Base-by-base conservation (phyloP, 2,329 filamentous ascomycete species). In the Lanzia echinophila region DNA sequence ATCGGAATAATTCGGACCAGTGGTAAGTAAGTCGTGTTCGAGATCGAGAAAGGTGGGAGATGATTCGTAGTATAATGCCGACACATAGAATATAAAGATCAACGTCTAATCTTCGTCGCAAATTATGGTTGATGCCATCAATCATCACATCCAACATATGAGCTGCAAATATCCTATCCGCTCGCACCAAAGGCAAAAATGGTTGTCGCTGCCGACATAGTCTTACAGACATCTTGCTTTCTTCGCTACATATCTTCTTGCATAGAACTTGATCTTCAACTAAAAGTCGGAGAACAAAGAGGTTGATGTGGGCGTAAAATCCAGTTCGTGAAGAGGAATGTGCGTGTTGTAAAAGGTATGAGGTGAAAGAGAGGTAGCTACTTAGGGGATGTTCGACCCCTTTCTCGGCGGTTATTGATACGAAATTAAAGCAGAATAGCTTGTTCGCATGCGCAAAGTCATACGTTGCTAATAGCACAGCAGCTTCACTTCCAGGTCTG, bases 391-490 rank as follows among this genome's bases (percentile, higher is more conserved):
- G 79, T 63, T 92, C 84, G 47, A 81, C 76, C 41, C 77, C 81
- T 62, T 85, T 85, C 47, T 84, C 82, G 1, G 83, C 71, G 6
- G 79, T 66, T 22, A 83, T 67, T 2, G 82, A 84, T 49, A 96
- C 82, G 42, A 99, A 72, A 63, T 87, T 91, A 68, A 88, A 87
- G 69, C 89, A 92, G 70, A 99, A 97, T 8, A 96, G 77, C 71
- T 96, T 97, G 74, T 97, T 99, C 33, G 91, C 87, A 66, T 95
- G 87, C 3, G 85, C 84, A 68, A 97, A 97, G 68, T 97, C 94
- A 68, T 97, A 99, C 0, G 89, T 86, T 0, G 90, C 85, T 33
- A 99, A 77, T 3, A 97, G 73, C 2, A 95, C 77, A 4, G 91
- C 84, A 15, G 90, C 87, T 68, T 91, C 84, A 55, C 84, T 79